Percentiles rank a stretch among this genome's conserved stretches.
Conservation (phyloP, 148 eudicot genomes). For the Camellia granthamiana region DNA sequence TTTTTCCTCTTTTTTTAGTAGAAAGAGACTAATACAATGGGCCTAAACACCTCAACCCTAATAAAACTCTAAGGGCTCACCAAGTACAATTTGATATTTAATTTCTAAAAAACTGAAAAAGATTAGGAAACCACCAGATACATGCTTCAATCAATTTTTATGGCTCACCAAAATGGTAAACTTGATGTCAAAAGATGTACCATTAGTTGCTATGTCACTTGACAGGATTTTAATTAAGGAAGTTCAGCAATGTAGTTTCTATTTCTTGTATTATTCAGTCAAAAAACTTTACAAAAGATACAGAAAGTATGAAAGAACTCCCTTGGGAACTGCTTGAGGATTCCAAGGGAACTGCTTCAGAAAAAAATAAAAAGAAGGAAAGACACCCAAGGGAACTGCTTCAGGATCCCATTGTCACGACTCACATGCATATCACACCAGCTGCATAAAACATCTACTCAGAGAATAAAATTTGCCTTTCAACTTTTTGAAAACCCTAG, state of each 20-base stretch:
- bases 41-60: not conserved
- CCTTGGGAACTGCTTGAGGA: not conserved
- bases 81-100: not conserved
- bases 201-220: not conserved
- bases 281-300: not conserved
- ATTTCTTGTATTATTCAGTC: not conserved
- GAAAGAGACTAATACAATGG: not conserved
- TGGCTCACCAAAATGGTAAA: no score
- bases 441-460: not conserved
- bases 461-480: not conserved
- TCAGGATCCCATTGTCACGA: not conserved
- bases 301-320: not conserved
- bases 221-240: not conserved
- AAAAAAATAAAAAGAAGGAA: not conserved
- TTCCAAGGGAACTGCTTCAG: not conserved
- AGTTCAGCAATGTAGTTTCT: not conserved
- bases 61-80: not conserved
- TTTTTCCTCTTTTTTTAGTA: not conserved
- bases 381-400: conserved; percentile 7
- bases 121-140: no score
- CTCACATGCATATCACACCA: not conserved
- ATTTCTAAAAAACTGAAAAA: not conserved
- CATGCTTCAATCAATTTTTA: no score
- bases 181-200: no score
- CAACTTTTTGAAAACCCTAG: no score